Percentiles rank a stretch among this genome's conserved stretches.
Conservation (phyloP, 2,329 filamentous ascomycete genomes). For the Apiospora hydei region DNA sequence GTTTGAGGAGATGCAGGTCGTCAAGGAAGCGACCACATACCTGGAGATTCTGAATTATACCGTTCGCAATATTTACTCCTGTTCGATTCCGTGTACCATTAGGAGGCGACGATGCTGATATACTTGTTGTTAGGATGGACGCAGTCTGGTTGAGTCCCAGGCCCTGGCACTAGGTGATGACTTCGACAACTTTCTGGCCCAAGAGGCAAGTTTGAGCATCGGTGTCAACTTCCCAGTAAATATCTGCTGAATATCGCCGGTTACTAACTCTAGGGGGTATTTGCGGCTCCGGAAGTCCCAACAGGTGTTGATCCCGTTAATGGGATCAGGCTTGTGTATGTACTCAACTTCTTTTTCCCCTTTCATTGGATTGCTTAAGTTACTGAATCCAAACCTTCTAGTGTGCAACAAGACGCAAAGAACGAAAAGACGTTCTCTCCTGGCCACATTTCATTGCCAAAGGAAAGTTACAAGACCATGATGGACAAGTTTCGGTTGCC, state of each 20-base stretch:
- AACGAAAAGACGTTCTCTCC: constrained; percentile 8
- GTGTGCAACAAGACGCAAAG: constrained; percentile 11
- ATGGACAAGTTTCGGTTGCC: constrained; percentile 12
- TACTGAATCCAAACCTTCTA: not conserved
- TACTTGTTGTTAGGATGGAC: not conserved
- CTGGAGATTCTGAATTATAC: constrained; percentile 18
- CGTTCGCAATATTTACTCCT: not conserved
- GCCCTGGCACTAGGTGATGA: constrained; percentile 10
- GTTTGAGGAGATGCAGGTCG: not conserved
- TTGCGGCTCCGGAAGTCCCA: not conserved
- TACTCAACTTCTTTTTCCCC: too few relatives aligned
- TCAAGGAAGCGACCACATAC: not conserved
- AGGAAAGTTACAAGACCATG: constrained; percentile 4
- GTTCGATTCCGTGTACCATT: not conserved
- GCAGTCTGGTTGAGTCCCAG: constrained; percentile 8
- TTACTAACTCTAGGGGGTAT: constrained; percentile 12
- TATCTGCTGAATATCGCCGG: not conserved
- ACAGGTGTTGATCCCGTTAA: not conserved
- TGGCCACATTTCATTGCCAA: constrained; percentile 8
- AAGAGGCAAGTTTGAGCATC: not conserved
- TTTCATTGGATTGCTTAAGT: not conserved
- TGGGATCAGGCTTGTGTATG: constrained; percentile 21
- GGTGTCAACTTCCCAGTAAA: too few relatives aligned
- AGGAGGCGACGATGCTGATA: not conserved
- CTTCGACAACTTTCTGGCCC: constrained; percentile 22